Evolutionary conservation across 768 basidiomycete species (phyloP).

Genomic region (Coprinopsis sp.): DNA sequence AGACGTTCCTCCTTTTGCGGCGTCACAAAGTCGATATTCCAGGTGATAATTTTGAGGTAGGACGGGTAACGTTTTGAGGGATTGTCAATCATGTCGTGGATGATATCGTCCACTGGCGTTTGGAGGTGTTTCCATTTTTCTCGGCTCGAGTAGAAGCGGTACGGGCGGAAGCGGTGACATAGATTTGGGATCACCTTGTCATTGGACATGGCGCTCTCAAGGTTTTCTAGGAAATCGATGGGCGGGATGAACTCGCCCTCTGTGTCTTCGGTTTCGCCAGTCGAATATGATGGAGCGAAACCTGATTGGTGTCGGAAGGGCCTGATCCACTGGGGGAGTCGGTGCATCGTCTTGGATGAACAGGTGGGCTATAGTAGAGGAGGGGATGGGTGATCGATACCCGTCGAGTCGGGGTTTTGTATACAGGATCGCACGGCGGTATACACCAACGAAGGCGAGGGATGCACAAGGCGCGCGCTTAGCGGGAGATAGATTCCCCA

Average conservation of each 20-base stretch:
- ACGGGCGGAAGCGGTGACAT: slow-evolving; percentile 28
- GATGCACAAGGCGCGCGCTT: neutral
- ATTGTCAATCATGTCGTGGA: slow-evolving; percentile 18
- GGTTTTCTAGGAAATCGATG: neutral
- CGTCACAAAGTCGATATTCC: slow-evolving; percentile 61
- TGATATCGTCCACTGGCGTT: slow-evolving; percentile 23
- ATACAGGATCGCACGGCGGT: neutral
- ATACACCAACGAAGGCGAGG: neutral
- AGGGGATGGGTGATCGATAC: neutral
- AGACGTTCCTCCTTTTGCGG: slow-evolving; percentile 40
- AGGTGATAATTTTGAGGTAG: slow-evolving; percentile 55
- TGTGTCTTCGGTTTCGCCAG: neutral
- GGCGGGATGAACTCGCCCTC: neutral
- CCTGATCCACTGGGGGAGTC: neutral
- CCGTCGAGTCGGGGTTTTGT: neutral
- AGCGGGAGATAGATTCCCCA: neutral
- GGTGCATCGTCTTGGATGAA: neutral
- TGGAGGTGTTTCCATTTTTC: slow-evolving; percentile 43
- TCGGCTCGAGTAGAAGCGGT: slow-evolving; percentile 36
- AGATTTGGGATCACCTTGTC: slow-evolving; percentile 24
- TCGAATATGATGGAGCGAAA: neutral
- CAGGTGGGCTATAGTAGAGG: neutral
- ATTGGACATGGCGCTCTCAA: neutral
- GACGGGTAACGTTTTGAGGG: slow-evolving; percentile 33
- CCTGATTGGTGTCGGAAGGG: neutral